Conservation (phyloP, 1,284 basidiomycete genomes). For the Microbotryum lychnidis-dioicae region DNA sequence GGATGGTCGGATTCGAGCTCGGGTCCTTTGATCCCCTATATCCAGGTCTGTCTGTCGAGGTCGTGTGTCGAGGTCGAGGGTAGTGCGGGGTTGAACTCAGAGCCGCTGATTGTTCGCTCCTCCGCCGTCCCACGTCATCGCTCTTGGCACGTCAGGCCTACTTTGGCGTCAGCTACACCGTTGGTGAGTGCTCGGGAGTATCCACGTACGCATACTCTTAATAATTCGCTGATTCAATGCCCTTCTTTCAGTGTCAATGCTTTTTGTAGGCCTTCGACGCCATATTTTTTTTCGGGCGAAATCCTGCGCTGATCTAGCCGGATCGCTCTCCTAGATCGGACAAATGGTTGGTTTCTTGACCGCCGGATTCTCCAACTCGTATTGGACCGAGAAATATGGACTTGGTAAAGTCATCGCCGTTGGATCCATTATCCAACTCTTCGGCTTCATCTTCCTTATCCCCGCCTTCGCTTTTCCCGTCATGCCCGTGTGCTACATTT, state of each 20-base stretch:
- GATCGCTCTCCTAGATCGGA: not conserved
- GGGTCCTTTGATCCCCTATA: constrained; percentile 25
- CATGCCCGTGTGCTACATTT: constrained; percentile 20
- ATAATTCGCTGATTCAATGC: not conserved
- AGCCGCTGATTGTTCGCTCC: too few species aligned
- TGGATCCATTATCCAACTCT: constrained; percentile 17
- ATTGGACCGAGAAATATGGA: constrained; percentile 2
- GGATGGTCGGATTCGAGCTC: constrained; percentile 21
- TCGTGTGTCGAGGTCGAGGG: not conserved
- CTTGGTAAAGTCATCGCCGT: constrained; percentile 25
- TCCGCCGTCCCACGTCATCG: not conserved
- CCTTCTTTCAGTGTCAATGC: constrained; percentile 12
- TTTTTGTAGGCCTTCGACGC: constrained; percentile 10
- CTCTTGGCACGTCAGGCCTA: not conserved
- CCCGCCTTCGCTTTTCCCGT: constrained; percentile 23
- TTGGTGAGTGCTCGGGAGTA: not conserved
- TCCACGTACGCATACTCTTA: not conserved
- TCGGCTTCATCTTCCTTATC: constrained; percentile 23
- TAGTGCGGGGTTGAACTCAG: too few species aligned
- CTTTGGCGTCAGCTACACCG: constrained; percentile 17
- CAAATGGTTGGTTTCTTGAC: constrained; percentile 18
- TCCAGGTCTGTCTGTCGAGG: not conserved
- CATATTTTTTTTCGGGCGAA: not conserved
- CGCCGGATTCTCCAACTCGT: not conserved
- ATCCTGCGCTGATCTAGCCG: not conserved